These are phyloP conservation scores for Saraca asoca DNA, from an alignment of 331 rosid species.

Conservation along the genomic window DNA sequence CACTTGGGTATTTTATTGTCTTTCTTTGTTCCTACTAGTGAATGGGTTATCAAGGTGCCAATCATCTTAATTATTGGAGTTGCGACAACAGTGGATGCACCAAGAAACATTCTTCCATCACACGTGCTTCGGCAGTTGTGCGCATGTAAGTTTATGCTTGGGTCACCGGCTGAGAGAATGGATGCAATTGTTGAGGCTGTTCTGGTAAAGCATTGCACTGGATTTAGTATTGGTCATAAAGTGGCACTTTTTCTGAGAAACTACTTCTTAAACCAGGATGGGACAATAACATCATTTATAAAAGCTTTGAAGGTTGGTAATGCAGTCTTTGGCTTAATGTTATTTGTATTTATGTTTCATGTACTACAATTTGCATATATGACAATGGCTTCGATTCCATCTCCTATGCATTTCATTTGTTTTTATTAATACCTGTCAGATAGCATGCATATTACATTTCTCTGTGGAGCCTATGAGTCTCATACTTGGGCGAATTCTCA, in stretches of 20 bases:
- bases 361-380: not conserved
- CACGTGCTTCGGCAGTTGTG: constrained; percentile 72
- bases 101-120: constrained; percentile 62
- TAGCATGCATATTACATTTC: constrained; percentile 81
- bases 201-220: constrained; percentile 67
- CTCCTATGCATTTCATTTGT: constrained; percentile 33
- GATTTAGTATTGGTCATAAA: constrained; percentile 72
- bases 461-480: constrained; percentile 75
- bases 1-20: constrained; percentile 15
- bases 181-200: constrained; percentile 87
- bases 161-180: constrained; percentile 83
- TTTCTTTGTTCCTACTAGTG: constrained; percentile 53
- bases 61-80: constrained; percentile 83
- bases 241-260: constrained; percentile 80
- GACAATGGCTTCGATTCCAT: constrained; percentile 13
- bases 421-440: constrained; percentile 49
- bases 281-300: constrained; percentile 80
- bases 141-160: constrained; percentile 61
- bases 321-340: constrained; percentile 28
- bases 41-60: constrained; percentile 88
- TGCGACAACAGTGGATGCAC: constrained; percentile 78
- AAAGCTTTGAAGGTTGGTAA: constrained; percentile 85
- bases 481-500: constrained; percentile 51
- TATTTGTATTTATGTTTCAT: constrained; percentile 30
- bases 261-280: constrained; percentile 87